Evolutionary conservation across 257 asterid species (phyloP), one percentile per base, ranked within the genome.

Genomic region (Salvia hispanica): DNA sequence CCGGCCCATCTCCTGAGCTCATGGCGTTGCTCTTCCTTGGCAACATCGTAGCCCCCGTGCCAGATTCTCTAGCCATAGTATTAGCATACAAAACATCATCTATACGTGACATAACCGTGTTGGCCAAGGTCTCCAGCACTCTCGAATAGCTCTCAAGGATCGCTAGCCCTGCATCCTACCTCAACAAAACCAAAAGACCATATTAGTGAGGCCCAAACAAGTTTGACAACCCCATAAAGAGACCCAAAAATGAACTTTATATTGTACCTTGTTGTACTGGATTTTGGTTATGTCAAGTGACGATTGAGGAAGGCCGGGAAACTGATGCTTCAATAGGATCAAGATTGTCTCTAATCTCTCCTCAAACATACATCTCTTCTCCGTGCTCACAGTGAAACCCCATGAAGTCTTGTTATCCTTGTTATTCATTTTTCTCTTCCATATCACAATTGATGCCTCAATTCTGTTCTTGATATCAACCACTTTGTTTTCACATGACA

Each of bases 81-180:
- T 91, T 96, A 0, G 95, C 98, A 12, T 82, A 84, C 5, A 87
- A 66, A 15, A 92, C 95, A 10, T 89, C 98, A 37, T 87, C 90
- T 3, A 92, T 84, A 42, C 95, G 84, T 1, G 85, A 81, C 92
- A 77, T 78, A 70, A 92, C 95, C 0, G 95, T 83, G 79, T 84
- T 84, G n/a, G 96, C 98, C 79, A 89, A 75, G 83, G 83, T 92
- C 65, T 92, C 98, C 2, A 92, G 78, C 45, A 87, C 95, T 69
- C 98, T 80, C 0, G 98, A 92, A 73, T 92, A 92, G 85, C 98
- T 87, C 79, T 92, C 98, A 31, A 89, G 80, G 34, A 87, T 71
- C 1, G 98, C 58, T 40, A 82, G 74, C 7, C 98, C 98, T 12
- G 89, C 88, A 72, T 92, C 89, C 95, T 90, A 40, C 39, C 76